phyloP scores from a whole-genome alignment of 1,284 basidiomycete genomes.

The Abortiporus biennis region DNA sequence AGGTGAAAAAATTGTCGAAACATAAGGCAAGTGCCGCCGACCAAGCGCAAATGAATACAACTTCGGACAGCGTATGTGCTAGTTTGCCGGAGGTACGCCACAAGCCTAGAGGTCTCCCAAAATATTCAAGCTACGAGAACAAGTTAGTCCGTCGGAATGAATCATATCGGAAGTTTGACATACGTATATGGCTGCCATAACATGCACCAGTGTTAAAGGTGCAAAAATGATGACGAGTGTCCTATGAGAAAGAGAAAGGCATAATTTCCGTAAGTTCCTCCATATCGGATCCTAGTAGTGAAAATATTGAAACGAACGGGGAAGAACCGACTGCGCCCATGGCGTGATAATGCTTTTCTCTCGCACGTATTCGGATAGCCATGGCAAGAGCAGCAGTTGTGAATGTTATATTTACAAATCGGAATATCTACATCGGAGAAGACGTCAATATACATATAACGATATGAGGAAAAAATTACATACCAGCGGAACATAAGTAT shows the following conservation, averaged over 20 bases:
- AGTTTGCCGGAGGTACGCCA: constrained; percentile 84
- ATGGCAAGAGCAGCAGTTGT: constrained; percentile 77
- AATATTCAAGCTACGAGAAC: constrained; percentile 75
- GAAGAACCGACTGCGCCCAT: constrained; percentile 78
- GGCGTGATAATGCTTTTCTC: constrained; percentile 46
- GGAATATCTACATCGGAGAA: constrained; percentile 56
- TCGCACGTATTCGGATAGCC: constrained; percentile 66
- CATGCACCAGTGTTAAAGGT: constrained; percentile 80
- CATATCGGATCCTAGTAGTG: constrained; percentile 6
- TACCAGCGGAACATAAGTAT: constrained; percentile 74
- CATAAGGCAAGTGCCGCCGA: constrained; percentile 83
- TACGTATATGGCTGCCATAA: constrained; percentile 80
- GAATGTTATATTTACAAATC: constrained; percentile 79
- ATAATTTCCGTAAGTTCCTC: constrained; percentile 6
- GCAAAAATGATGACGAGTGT: constrained; percentile 85
- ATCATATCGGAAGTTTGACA: constrained; percentile 10
- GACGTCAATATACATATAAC: constrained; percentile 16
- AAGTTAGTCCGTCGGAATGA: neutral
- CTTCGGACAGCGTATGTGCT: constrained; percentile 74
- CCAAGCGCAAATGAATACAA: constrained; percentile 89
- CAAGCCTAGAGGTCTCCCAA: constrained; percentile 83
- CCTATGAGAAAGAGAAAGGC: constrained; percentile 38
- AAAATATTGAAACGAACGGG: constrained; percentile 46
- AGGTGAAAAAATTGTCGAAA: constrained; percentile 91
- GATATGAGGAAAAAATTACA: constrained; percentile 17